Evolutionary conservation across 208 protist genomes (phyloP), one percentile per base, ranked within the genome.

Genomic region (Trypanosoma congolense): DNA sequence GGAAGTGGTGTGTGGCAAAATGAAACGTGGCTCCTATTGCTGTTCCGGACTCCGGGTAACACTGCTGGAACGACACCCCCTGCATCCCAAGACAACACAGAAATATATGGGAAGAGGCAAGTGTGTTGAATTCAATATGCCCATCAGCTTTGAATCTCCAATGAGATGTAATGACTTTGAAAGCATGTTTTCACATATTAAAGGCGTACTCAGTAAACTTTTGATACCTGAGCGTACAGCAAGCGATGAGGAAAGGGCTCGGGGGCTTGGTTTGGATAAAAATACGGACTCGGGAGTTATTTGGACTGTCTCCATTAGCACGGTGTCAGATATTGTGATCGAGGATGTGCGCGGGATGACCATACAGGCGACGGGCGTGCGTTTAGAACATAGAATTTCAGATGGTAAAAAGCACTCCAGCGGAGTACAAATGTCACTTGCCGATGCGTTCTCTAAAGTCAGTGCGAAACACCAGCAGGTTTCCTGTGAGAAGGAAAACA

Each of bases 61-160:
- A 2, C 18, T 95, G 2, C 70, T 92, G 22, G 82, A 95, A 58
- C 75, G 88, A 0, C 79, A 95, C 64, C 88, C 88, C 9, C 56
- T 87, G 44, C 68, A 84, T 52, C 72, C 88, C 4, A 84, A 86
- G 60, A 70, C 79, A 40, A 71, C 84, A 2, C 73, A 82, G 49
- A 95, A 95, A 54, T 92, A 74, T 68, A 87, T 92, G 79, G 88
- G 88, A 18, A 70, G 84, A 8, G 88, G 88, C 30, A 71, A 67
- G 35, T 95, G 88, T 44, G 63, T 95, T 6, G 84, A 92, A 56
- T 70, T 86, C 49, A 75, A 92, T 61, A 30, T 95, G 36, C 55
- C 84, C 9, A 47, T 90, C 36, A 55, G 41, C 16, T 83, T 94
- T 49, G 57, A 73, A 2, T 66, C 75, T 49, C 38, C 71, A 8